A percentile compares a stretch with the other conserved stretches of the same genome.
Evolutionary conservation across 2,329 filamentous ascomycete species (phyloP).

Genomic region (Thermoascus crustaceus): DNA sequence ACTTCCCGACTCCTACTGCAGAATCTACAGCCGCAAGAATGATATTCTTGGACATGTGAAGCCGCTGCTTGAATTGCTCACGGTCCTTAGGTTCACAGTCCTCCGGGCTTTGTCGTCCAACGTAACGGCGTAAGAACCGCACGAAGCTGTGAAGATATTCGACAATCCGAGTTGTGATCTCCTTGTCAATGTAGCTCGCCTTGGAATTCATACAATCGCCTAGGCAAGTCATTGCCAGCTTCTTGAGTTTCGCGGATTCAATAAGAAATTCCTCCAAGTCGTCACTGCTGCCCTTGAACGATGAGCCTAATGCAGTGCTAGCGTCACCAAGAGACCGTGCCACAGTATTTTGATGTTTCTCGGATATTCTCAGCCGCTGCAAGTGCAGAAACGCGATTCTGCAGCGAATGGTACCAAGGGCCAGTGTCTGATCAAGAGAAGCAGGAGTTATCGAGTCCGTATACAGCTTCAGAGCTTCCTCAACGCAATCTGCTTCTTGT

Average conservation of each 20-base stretch:
- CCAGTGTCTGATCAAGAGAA: conserved; percentile 23
- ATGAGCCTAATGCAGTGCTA: conserved; percentile 25
- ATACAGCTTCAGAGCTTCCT: conserved; percentile 32
- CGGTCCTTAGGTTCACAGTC: conserved; percentile 20
- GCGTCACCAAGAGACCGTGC: conserved; percentile 25
- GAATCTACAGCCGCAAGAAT: conserved; percentile 35
- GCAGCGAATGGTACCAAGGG: conserved; percentile 29
- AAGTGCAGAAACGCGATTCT: conserved; percentile 32
- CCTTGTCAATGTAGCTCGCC: conserved; percentile 10
- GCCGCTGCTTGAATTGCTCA: conserved; percentile 24
- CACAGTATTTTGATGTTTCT: conserved; percentile 13
- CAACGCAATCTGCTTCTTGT: conserved; percentile 31
- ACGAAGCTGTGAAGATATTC: conserved; percentile 33
- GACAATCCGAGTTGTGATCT: conserved; percentile 19
- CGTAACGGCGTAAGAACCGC: conserved; percentile 34
- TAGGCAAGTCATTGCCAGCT: conserved; percentile 30
- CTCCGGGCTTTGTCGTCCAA: conserved; percentile 24
- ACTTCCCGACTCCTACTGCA: conserved; percentile 29
- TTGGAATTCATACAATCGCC: conserved; percentile 19
- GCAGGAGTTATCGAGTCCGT: conserved; percentile 24
- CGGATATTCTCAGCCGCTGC: conserved; percentile 20
- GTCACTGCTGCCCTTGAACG: conserved; percentile 30
- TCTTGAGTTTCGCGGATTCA: conserved; percentile 36
- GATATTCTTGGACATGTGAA: conserved; percentile 27
- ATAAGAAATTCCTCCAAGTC: conserved; percentile 39